phyloP scores from a whole-genome alignment of 2,329 filamentous ascomycete genomes.

The Talaromyces sp. region DNA sequence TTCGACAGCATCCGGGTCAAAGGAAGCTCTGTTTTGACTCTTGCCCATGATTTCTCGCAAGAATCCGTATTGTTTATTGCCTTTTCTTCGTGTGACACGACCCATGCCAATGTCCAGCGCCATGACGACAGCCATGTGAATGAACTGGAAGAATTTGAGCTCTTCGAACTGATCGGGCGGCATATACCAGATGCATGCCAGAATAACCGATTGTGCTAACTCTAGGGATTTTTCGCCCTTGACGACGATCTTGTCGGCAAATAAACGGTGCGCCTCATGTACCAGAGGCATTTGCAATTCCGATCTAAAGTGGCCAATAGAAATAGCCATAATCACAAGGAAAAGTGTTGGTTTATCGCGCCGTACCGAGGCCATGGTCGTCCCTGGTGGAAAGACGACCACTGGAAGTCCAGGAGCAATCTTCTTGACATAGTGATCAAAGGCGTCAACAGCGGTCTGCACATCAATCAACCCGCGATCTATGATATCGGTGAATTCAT shows the following conservation, averaged over 20 bases:
- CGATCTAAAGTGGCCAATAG: slow-evolving; percentile 52
- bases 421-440: slow-evolving; percentile 53
- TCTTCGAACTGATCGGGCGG: slow-evolving; percentile 80
- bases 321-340: slow-evolving; percentile 55
- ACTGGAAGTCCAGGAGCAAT: slow-evolving; percentile 57
- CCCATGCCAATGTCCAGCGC: slow-evolving; percentile 79
- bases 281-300: slow-evolving; percentile 61
- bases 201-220: slow-evolving; percentile 72
- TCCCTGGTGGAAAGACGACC: slow-evolving; percentile 56
- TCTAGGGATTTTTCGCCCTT: slow-evolving; percentile 78
- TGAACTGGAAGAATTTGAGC: slow-evolving; percentile 84
- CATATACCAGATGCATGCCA: slow-evolving; percentile 79
- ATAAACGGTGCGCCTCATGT: slow-evolving; percentile 66
- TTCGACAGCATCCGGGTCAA: slow-evolving; percentile 54
- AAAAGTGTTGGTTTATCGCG: slow-evolving; percentile 60
- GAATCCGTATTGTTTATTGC: slow-evolving; percentile 30
- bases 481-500: slow-evolving; percentile 46
- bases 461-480: slow-evolving; percentile 51
- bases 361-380: slow-evolving; percentile 53
- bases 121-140: slow-evolving; percentile 77
- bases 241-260: slow-evolving; percentile 72
- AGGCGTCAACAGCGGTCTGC: slow-evolving; percentile 54
- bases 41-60: slow-evolving; percentile 37
- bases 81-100: slow-evolving; percentile 45
- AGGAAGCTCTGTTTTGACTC: slow-evolving; percentile 31